Conservation (phyloP, 1,284 basidiomycete species). For the Moesziomyces parantarcticus region DNA sequence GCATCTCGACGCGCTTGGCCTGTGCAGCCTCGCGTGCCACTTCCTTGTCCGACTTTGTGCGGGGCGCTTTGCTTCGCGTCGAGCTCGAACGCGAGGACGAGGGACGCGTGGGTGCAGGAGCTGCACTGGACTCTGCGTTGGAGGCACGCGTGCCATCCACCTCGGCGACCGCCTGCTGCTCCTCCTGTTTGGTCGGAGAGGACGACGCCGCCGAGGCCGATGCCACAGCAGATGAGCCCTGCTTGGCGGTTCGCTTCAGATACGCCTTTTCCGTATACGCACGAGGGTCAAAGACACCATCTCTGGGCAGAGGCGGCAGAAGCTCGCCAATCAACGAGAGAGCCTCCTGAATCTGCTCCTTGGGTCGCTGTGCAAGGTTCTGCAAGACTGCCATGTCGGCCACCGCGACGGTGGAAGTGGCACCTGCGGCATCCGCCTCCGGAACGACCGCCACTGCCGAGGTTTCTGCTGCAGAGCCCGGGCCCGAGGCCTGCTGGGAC, state of each 20-base stretch:
- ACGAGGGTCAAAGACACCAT: conserved; percentile 92
- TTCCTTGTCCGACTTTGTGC: conserved; percentile 52
- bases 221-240: background rate
- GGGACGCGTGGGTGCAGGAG: conserved; percentile 7
- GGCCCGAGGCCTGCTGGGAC: conserved; percentile 32
- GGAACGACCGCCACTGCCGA: conserved; percentile 45
- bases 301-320: conserved; percentile 70
- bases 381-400: conserved; percentile 95
- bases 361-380: conserved; percentile 92
- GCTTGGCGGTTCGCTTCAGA: conserved; percentile 52
- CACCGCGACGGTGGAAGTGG: conserved; percentile 46
- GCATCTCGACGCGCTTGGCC: conserved; percentile 55
- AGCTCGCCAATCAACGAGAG: conserved; percentile 61
- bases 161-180: conserved; percentile 6
- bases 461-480: conserved; percentile 34
- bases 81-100: conserved; percentile 22
- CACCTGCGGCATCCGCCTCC: conserved; percentile 18
- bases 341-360: conserved; percentile 74
- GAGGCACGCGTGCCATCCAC: background rate
- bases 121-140: conserved; percentile 1
- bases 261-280: conserved; percentile 88
- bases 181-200: conserved; percentile 6
- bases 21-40: conserved; percentile 51
- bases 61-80: conserved; percentile 14
- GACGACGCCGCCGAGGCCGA: background rate